Conservation (phyloP, 768 basidiomycete genomes). For the Cystofilobasidium macerans region DNA sequence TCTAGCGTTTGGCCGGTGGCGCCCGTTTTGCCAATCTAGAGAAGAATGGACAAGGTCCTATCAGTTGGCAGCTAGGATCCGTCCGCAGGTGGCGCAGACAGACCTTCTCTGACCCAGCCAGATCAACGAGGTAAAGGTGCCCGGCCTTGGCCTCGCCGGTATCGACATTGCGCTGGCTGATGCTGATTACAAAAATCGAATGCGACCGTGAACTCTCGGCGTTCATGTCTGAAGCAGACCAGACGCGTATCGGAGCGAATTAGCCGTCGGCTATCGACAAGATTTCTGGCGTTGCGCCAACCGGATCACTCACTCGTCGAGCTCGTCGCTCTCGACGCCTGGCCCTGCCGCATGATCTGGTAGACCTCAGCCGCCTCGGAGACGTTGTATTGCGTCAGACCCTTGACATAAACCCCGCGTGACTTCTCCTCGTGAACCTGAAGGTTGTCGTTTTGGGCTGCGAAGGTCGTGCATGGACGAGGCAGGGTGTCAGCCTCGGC, state of each 20-base stretch:
- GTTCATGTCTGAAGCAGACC: constrained; percentile 78
- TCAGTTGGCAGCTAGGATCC: neutral
- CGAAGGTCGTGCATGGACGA: too few relatives aligned
- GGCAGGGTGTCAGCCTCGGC: too few relatives aligned
- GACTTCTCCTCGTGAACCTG: constrained; percentile 98
- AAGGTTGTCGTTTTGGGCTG: constrained; percentile 93
- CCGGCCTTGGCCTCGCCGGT: constrained; percentile 92
- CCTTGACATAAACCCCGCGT: constrained; percentile 95
- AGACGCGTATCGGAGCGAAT: too few relatives aligned
- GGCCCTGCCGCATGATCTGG: constrained; percentile 97
- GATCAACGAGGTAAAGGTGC: constrained; percentile 91
- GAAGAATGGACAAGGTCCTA: neutral
- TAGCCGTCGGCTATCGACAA: too few relatives aligned
- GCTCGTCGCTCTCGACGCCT: constrained; percentile 77
- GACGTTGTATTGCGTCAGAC: constrained; percentile 94
- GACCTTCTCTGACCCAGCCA: constrained; percentile 94
- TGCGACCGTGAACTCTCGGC: constrained; percentile 98
- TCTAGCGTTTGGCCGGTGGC: constrained; percentile 97
- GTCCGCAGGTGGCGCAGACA: neutral
- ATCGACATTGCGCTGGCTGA: constrained; percentile 92
- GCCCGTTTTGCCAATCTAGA: constrained; percentile 82
- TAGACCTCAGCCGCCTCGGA: constrained; percentile 90
- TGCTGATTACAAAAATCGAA: constrained; percentile 96
- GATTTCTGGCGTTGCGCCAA: neutral
- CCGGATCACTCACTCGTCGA: constrained; percentile 63